Conservation (phyloP, 768 basidiomycete species). For the Pleurotus salmoneostramineus region DNA sequence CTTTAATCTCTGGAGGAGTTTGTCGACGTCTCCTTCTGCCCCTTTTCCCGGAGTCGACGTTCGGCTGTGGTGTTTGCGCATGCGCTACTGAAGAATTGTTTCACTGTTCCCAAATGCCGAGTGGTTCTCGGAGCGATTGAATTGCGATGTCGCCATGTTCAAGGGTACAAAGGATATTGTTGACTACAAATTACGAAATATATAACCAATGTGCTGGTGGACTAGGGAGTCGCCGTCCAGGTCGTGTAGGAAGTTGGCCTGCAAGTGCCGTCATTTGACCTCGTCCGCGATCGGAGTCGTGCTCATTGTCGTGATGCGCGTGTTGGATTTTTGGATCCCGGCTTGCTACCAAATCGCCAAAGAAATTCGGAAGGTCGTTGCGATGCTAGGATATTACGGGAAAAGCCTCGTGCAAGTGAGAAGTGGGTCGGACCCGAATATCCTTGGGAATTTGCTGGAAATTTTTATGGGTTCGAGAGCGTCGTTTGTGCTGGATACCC, state of each 20-base stretch:
- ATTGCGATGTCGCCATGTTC: conserved; percentile 1
- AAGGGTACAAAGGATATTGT: background rate
- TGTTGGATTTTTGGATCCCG: background rate
- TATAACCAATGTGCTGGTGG: background rate
- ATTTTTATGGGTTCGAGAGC: too few species aligned
- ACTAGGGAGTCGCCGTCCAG: background rate
- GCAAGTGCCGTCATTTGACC: conserved; percentile 1
- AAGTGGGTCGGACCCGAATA: background rate
- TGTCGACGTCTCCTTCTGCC: background rate
- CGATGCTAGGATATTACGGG: background rate
- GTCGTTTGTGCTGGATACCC: too few species aligned
- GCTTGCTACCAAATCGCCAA: background rate
- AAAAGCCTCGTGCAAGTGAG: background rate
- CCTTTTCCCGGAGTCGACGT: too few species aligned
- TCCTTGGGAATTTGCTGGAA: background rate
- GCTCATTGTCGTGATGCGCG: too few species aligned
- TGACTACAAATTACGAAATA: conserved; percentile 6
- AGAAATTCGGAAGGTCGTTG: background rate
- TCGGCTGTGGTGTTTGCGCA: too few species aligned
- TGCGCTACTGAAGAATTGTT: too few species aligned
- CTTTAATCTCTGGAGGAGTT: background rate
- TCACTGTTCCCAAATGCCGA: too few species aligned
- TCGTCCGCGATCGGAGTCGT: background rate
- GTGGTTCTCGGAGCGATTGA: background rate
- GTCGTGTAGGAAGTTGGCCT: background rate